Percentiles rank a stretch among this genome's conserved stretches.
Conservation (phyloP, 192 early-diverging fungal species). For the Geranomyces variabilis region DNA sequence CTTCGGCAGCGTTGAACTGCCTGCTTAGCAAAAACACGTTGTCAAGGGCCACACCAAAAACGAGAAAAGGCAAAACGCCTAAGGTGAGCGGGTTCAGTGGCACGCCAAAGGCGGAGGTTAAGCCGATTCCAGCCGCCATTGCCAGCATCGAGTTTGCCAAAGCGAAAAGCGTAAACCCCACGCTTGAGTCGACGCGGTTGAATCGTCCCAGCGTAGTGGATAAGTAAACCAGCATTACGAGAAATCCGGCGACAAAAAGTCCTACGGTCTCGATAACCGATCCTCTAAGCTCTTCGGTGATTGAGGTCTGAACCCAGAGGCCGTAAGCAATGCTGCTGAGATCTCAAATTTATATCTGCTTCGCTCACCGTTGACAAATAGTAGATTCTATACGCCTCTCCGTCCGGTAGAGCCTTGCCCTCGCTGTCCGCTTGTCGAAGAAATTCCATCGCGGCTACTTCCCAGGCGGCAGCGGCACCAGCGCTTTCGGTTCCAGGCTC, state of each 20-base stretch:
- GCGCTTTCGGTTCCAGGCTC: not conserved
- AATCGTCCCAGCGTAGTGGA: not conserved
- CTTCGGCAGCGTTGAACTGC: not conserved
- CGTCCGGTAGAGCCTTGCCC: too few relatives aligned
- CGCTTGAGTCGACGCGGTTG: not conserved
- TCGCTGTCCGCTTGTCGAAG: too few relatives aligned
- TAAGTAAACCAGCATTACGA: conserved; percentile 3
- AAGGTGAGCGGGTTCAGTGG: not conserved
- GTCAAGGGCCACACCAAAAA: not conserved
- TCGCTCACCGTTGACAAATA: too few relatives aligned
- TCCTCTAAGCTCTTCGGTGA: not conserved
- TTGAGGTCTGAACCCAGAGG: too few relatives aligned
- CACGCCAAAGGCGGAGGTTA: not conserved
- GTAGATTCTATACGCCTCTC: too few relatives aligned
- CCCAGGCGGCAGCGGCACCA: too few relatives aligned
- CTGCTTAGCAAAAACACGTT: not conserved
- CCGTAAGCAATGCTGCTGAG: too few relatives aligned
- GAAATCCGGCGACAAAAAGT: not conserved
- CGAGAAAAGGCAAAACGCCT: not conserved
- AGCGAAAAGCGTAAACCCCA: not conserved
- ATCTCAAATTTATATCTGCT: too few relatives aligned
- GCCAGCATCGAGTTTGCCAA: not conserved
- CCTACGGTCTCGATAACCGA: not conserved
- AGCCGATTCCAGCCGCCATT: conserved; percentile 3
- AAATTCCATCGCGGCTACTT: not conserved